Percentiles rank a stretch among this genome's conserved stretches.
Conservation (phyloP, 2,329 filamentous ascomycete species). For the Trichoderma sp. region DNA sequence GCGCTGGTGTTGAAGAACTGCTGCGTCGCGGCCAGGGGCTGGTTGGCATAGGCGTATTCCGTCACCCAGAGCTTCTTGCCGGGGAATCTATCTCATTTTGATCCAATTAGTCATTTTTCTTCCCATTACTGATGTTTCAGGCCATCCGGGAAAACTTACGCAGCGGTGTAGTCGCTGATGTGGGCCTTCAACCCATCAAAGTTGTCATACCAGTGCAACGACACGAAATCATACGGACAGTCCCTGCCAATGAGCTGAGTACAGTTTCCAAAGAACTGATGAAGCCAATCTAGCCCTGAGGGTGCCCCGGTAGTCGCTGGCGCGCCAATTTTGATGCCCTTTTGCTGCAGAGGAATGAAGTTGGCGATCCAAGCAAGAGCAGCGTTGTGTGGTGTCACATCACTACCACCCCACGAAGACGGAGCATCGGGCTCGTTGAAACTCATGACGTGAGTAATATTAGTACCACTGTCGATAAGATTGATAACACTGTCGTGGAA, state of each 20-base stretch:
- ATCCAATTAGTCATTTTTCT: neutral
- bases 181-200: constrained; percentile 64
- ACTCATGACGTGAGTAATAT: constrained; percentile 64
- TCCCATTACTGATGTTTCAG: neutral
- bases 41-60: constrained; percentile 65
- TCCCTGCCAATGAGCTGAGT: constrained; percentile 35
- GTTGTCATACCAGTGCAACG: constrained; percentile 69
- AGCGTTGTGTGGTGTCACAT: constrained; percentile 57
- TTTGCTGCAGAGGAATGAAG: constrained; percentile 63
- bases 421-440: constrained; percentile 78
- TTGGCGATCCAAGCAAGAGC: constrained; percentile 68
- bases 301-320: constrained; percentile 58
- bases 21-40: constrained; percentile 57
- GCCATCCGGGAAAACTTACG: neutral
- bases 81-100: constrained; percentile 48
- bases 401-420: constrained; percentile 56
- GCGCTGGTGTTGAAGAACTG: constrained; percentile 64
- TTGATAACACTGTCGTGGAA: constrained; percentile 60
- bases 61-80: constrained; percentile 70
- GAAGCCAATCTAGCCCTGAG: constrained; percentile 63
- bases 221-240: constrained; percentile 62
- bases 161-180: constrained; percentile 48
- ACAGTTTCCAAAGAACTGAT: constrained; percentile 62
- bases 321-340: constrained; percentile 65
- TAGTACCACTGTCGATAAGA: constrained; percentile 50